Evolutionary conservation across 2,329 filamentous ascomycete genomes (phyloP).

Genomic region (Exophiala bonariae): DNA sequence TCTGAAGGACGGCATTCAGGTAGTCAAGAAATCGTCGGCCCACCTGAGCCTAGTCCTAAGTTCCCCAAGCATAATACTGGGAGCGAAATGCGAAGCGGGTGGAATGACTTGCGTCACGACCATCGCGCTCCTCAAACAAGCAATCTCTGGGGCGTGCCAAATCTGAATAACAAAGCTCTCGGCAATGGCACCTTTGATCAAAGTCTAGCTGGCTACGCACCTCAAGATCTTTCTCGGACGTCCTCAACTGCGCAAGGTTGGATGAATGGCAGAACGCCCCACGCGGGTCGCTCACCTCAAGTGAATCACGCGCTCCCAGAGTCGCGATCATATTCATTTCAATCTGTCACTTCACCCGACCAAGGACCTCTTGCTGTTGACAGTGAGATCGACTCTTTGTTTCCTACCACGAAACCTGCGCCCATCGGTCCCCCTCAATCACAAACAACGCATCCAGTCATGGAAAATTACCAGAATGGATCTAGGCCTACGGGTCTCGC

Average conservation of each 20-base stretch:
- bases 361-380: conserved; percentile 35
- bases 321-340: conserved; percentile 28
- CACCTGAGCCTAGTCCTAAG: conserved; percentile 22
- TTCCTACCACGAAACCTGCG: conserved; percentile 42
- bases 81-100: conserved; percentile 24
- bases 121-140: conserved; percentile 37
- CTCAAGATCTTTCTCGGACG: conserved; percentile 46
- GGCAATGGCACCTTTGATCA: conserved; percentile 66
- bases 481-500: conserved; percentile 32
- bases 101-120: conserved; percentile 33
- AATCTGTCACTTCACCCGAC: conserved; percentile 38
- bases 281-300: conserved; percentile 27
- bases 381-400: conserved; percentile 36
- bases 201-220: conserved; percentile 49
- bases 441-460: conserved; percentile 29
- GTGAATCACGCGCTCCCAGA: conserved; percentile 34
- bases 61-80: conserved; percentile 20
- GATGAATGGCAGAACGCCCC: conserved; percentile 28
- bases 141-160: conserved; percentile 61
- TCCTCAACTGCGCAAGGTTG: conserved; percentile 38
- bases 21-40: conserved; percentile 8
- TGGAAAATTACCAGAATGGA: conserved; percentile 28
- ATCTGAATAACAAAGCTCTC: conserved; percentile 53
- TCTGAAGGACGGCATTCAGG: conserved; percentile 15
- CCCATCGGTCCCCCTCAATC: conserved; percentile 48